Evolutionary conservation across 2,329 filamentous ascomycete species (phyloP).

Genomic region (Ophiostoma quercus): DNA sequence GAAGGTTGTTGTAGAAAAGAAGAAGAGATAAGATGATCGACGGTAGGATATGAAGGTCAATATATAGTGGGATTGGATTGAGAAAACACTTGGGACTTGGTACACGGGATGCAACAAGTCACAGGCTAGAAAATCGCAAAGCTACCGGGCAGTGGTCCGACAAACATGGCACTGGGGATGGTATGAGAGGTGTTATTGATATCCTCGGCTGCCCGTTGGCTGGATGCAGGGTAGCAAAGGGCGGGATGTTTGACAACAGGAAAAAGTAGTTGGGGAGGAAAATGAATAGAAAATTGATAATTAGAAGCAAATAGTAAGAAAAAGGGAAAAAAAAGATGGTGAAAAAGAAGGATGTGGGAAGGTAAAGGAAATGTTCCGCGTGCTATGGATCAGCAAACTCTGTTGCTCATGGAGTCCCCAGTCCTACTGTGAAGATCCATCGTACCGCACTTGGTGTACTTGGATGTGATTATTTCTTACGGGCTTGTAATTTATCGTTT

Average conservation of each 20-base stretch:
- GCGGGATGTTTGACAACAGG: not conserved
- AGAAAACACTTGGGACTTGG: not conserved
- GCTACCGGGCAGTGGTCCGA: not conserved
- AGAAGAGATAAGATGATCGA: not conserved
- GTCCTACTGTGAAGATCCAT: not conserved
- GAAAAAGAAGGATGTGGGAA: not conserved
- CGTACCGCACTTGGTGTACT: not conserved
- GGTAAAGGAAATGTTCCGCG: not conserved
- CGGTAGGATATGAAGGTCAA: not conserved
- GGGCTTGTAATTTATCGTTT: not conserved
- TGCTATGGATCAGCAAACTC: not conserved
- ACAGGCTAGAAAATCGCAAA: not conserved
- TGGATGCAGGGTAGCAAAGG: not conserved
- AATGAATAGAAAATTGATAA: too few relatives aligned
- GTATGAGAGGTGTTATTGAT: not conserved
- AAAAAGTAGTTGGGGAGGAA: not conserved
- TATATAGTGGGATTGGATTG: not conserved
- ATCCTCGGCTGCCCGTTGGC: slow-evolving; percentile 7
- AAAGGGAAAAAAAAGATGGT: not conserved
- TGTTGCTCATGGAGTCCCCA: not conserved
- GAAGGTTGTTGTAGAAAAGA: not conserved
- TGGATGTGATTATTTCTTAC: not conserved
- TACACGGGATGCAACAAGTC: not conserved
- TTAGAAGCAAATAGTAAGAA: not conserved
- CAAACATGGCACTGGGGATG: not conserved